These are phyloP conservation scores for Cynanchum wilfordii DNA, from an alignment of 257 asterid species.

Conservation along the genomic window DNA sequence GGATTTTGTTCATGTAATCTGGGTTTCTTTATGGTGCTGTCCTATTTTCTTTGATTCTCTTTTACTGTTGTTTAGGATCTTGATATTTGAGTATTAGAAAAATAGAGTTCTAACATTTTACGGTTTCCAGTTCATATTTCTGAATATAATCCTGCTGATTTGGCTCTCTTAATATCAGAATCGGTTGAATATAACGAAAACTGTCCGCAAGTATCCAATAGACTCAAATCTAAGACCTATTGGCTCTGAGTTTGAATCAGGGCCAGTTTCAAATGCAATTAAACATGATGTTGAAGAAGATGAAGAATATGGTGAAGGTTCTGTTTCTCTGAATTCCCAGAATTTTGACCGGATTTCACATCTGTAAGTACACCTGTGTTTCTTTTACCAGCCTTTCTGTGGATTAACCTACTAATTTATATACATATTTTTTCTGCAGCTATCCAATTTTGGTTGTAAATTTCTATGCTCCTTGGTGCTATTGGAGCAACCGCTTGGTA, in stretches of 20 bases:
- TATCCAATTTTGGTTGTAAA: conserved; percentile 76
- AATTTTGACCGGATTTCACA: conserved; percentile 79
- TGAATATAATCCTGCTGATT: conserved; percentile 12
- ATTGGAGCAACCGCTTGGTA: conserved; percentile 93
- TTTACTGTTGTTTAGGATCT: too few relatives aligned
- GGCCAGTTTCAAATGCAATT: conserved; percentile 39
- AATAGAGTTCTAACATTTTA: too few relatives aligned
- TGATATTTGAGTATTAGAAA: too few relatives aligned
- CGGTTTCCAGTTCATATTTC: background rate
- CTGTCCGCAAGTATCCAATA: conserved; percentile 72
- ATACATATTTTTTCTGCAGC: conserved; percentile 39
- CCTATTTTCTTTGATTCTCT: too few relatives aligned
- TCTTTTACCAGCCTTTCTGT: conserved; percentile 6
- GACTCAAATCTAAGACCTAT: conserved; percentile 72
- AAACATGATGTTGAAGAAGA: conserved; percentile 79
- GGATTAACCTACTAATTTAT: conserved; percentile 17
- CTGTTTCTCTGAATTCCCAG: conserved; percentile 55
- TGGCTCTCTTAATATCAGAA: conserved; percentile 50
- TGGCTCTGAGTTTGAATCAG: conserved; percentile 73
- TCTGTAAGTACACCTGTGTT: conserved; percentile 46
- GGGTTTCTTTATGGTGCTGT: too few relatives aligned
- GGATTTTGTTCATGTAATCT: too few relatives aligned
- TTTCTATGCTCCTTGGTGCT: conserved; percentile 96
- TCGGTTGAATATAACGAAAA: conserved; percentile 92
- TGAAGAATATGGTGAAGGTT: conserved; percentile 80